phyloP scores from a whole-genome alignment of 768 basidiomycete species.

The Amanita pallidorosea region DNA sequence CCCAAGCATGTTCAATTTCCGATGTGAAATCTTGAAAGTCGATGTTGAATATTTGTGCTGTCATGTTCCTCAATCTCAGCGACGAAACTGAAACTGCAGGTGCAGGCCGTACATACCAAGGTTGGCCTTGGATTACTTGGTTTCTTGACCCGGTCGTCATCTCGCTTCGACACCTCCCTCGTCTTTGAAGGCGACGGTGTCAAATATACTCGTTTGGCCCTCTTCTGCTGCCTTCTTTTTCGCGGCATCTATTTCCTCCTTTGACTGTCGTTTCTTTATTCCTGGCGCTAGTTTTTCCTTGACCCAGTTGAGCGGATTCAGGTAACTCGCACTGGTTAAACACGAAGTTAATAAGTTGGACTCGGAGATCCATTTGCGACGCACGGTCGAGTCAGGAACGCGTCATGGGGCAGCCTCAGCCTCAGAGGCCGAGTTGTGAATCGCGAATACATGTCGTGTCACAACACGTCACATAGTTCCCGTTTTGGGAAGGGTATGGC shows the following conservation, averaged over 20 bases:
- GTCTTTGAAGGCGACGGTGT: slow-evolving; percentile 21
- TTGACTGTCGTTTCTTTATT: slow-evolving; percentile 31
- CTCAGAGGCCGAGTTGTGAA: background rate
- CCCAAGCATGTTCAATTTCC: slow-evolving; percentile 85
- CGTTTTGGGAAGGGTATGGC: background rate
- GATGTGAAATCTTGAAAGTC: slow-evolving; percentile 86
- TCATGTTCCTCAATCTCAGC: background rate
- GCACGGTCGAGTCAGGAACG: slow-evolving; percentile 29
- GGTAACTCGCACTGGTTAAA: slow-evolving; percentile 31
- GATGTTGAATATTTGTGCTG: slow-evolving; percentile 93
- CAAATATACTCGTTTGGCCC: slow-evolving; percentile 42
- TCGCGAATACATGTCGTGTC: background rate
- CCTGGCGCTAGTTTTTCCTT: slow-evolving; percentile 44
- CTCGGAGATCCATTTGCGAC: slow-evolving; percentile 9
- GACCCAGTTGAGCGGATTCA: slow-evolving; percentile 55
- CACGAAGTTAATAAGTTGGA: background rate
- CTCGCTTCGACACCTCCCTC: slow-evolving; percentile 8
- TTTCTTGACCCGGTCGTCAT: slow-evolving; percentile 8
- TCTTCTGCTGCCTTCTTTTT: slow-evolving; percentile 33
- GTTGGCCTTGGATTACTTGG: slow-evolving; percentile 16
- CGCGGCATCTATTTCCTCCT: slow-evolving; percentile 35
- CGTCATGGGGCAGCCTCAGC: background rate
- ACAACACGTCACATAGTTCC: background rate
- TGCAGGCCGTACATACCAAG: slow-evolving; percentile 14
- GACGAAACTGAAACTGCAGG: background rate